These are phyloP conservation scores for Epichloe festucae DNA, from an alignment of 2,329 filamentous ascomycete genomes.

Conservation along the genomic window DNA sequence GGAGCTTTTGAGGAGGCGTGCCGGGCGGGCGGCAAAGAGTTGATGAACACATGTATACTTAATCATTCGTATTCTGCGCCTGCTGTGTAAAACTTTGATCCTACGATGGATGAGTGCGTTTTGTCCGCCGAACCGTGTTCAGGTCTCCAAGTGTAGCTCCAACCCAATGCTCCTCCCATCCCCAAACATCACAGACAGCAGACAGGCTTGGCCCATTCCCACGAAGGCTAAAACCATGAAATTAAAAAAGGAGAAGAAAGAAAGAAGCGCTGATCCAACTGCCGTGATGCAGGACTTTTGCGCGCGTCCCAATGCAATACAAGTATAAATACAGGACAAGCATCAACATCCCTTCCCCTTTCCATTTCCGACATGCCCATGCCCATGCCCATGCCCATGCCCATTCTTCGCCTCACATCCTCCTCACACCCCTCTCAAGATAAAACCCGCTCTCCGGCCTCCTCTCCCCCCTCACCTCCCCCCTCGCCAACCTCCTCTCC, in stretches of 20 bases:
- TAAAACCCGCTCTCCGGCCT: slow-evolving; percentile 72
- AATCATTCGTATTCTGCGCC: too few species aligned
- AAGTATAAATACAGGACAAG: not conserved
- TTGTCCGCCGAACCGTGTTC: too few species aligned
- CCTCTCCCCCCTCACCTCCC: slow-evolving; percentile 52
- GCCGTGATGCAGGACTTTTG: not conserved
- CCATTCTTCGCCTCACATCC: slow-evolving; percentile 8
- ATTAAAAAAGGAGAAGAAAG: too few species aligned
- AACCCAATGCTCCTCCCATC: too few species aligned
- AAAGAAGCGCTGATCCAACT: not conserved
- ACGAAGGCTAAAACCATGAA: too few species aligned
- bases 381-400: not conserved
- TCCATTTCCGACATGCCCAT: too few species aligned
- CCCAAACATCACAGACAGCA: too few species aligned
- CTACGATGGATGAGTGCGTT: too few species aligned
- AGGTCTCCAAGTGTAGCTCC: too few species aligned
- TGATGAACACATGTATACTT: too few species aligned
- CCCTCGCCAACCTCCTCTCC: slow-evolving; percentile 44
- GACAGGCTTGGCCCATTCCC: too few species aligned
- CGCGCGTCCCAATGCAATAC: not conserved
- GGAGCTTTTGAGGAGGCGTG: slow-evolving; percentile 22
- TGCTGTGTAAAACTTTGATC: too few species aligned
- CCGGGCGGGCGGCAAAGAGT: not conserved
- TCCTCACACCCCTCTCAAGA: slow-evolving; percentile 45
- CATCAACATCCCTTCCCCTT: not conserved